A percentile compares a stretch with the other conserved stretches of the same genome.
Evolutionary conservation across 192 early-diverging fungal genomes (phyloP).

Genomic region (Entrophospora sp.): DNA sequence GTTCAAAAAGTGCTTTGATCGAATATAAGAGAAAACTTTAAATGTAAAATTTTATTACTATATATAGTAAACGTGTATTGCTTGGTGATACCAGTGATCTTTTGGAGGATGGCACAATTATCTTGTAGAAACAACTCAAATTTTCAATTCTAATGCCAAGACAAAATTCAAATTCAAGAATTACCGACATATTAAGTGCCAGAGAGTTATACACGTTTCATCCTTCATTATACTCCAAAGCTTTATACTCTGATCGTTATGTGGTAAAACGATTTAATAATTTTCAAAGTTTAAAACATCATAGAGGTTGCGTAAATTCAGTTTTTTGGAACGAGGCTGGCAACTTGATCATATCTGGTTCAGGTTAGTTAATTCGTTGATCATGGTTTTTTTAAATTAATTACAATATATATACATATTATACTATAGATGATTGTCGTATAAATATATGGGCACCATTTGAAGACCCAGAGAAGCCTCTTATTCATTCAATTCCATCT

Average conservation of each 20-base stretch:
- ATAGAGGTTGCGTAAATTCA: constrained; percentile 49
- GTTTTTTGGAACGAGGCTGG: constrained; percentile 38
- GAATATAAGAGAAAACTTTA: no score
- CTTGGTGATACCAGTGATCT: no score
- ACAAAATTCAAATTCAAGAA: no score
- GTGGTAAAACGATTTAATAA: constrained; percentile 12
- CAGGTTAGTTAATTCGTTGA: constrained; percentile 27
- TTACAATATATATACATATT: not conserved
- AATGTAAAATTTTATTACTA: no score
- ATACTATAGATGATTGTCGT: constrained; percentile 32
- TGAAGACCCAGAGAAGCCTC: constrained; percentile 14
- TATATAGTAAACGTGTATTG: no score
- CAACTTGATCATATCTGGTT: constrained; percentile 33
- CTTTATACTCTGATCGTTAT: not conserved
- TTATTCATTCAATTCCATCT: constrained; percentile 34
- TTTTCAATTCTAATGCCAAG: no score
- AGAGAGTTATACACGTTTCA: no score
- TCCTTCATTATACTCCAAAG: constrained; percentile 1
- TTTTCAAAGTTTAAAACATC: constrained; percentile 22
- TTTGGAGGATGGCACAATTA: no score
- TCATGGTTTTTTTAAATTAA: not conserved
- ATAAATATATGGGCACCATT: constrained; percentile 41
- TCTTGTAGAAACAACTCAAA: no score
- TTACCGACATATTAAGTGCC: no score
- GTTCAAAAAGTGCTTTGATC: no score